These are phyloP conservation scores for Hyphopichia khmerensis DNA, from an alignment of 1,139 yeast genomes.

Conservation along the genomic window DNA sequence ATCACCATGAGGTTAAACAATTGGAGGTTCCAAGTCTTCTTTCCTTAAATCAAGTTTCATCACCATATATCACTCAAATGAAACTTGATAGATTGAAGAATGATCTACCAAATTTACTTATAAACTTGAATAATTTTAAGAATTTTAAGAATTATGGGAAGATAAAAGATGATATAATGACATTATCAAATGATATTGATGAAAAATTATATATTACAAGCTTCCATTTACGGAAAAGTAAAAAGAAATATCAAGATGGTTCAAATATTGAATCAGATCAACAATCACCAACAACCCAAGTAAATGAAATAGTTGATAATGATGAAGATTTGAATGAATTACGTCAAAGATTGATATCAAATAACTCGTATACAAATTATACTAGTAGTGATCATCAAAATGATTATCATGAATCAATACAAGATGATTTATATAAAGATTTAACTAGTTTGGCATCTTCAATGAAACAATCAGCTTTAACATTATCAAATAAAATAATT, in stretches of 20 bases:
- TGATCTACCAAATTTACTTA: conserved; percentile 8
- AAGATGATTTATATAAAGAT: conserved; percentile 40
- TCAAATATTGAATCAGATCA: background rate
- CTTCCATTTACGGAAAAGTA: background rate
- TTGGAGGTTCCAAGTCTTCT: conserved; percentile 14
- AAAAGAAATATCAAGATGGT: background rate
- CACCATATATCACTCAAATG: conserved; percentile 24
- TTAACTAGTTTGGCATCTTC: conserved; percentile 35
- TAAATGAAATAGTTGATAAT: conserved; percentile 6
- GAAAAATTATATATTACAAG: conserved; percentile 21
- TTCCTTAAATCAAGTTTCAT: conserved; percentile 7
- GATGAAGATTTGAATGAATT: conserved; percentile 22
- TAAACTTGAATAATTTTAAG: conserved; percentile 9
- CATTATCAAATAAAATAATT: conserved; percentile 32
- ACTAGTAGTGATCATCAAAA: conserved; percentile 13
- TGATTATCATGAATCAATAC: conserved; percentile 44
- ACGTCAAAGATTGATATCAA: conserved; percentile 27
- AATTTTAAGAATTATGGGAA: conserved; percentile 11
- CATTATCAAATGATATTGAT: conserved; percentile 18
- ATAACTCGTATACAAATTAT: conserved; percentile 13
- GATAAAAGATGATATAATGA: conserved; percentile 9
- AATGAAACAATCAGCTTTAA: conserved; percentile 37
- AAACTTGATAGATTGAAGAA: conserved; percentile 18
- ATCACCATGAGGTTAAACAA: conserved; percentile 12
- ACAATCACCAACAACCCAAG: conserved; percentile 3